Evolutionary conservation across 2,329 filamentous ascomycete species (phyloP), one percentile per base, ranked within the genome.

Genomic region (Pyrenochaeta sp.): DNA sequence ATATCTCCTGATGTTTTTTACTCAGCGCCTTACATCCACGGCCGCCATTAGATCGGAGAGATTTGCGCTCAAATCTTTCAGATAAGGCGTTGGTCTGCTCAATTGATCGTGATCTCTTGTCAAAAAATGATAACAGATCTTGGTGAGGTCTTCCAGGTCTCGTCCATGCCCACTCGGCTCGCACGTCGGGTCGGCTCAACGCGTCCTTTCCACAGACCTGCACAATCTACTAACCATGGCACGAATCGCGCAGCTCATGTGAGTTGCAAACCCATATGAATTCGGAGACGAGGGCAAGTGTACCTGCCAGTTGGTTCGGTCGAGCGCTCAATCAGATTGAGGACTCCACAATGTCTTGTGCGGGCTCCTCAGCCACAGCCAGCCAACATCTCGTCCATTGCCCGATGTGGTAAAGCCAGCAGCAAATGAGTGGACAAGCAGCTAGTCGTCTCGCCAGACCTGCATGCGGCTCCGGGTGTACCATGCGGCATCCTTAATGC

Each of bases 1-100:
- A 43, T 47, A 50, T 63, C 56, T 58, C 56, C 58, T 63, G 60
- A 63, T 54, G 24, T 53, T 53, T 47, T 43, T 44, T 42, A 14
- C 29, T 36, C 46, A 46, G 32, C 42, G 20, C 30, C n/a, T 10
- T 7, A 17, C 29, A 34, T 31, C 47, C 32, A 44, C 47, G 41
- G 47, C 44, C 41, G 34, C 13, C 14, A 14, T 22, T 19, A 23
- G 11, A 34, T 23, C 10, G 10, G 31, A 27, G 23, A 23, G 13
- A 27, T 19, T 9, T n/a, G 27, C 37, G 7, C 2, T 31, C 22
- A 14, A 31, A 17, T 20, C 17, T 18, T 13, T 27, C 14, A 29
- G 24, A 7, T 31, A 41, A 41, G 35, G 23, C 30, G 15, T 20
- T 19, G 24, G n/a, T 19, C 20, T 6, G 15, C 22, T 19, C 43